Evolutionary conservation across 768 basidiomycete genomes (phyloP), one percentile per base, ranked within the genome.

Genomic region (Coprinellus aureogranulatus): DNA sequence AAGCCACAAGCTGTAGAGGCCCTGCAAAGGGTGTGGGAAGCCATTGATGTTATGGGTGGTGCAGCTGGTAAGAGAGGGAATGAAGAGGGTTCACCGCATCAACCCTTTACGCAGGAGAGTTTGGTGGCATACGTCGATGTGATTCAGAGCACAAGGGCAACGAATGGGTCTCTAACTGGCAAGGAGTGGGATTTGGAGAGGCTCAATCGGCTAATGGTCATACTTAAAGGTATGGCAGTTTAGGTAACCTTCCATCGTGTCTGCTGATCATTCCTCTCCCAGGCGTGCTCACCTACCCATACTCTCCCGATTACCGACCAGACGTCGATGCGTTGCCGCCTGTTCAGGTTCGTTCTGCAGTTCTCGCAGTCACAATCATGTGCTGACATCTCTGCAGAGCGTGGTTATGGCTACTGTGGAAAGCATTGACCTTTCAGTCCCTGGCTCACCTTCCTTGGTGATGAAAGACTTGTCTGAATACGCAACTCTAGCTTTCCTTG

Each of bases 381-480:
- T n/a, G n/a, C 62, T 20, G 59, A 44, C 16, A 12, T 41, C 8
- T 1, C 47, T 14, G 79, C 73, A 98, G 85, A 74, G 82, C 1
- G 81, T 85, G 25, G 84, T 97, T 1, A 75, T 94, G 66, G 85
- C 88, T 27, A 83, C 88, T 0, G 74, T 96, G 12, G 77, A 81
- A 47, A 71, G 72, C 25, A 86, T 97, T 48, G 86, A 92, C 52
- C 75, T 93, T 18, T 73, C 82, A 3, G 75, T 81, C 2, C 66
- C 79, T 0, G 87, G 86, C 3, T 77, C 84, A 0, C 78, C 90
- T 1, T 92, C 91, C 0, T 75, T 92, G 16, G 73, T 98, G 18
- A 83, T 98, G 62, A 76, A 82, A 1, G 94, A 98, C 68, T 76
- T 98, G 4, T 85, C 95, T 0, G 90, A 94, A 70, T 96, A 87